phyloP scores from a whole-genome alignment of 176 grass and related monocot genomes.

The Coix lacrymajobi region DNA sequence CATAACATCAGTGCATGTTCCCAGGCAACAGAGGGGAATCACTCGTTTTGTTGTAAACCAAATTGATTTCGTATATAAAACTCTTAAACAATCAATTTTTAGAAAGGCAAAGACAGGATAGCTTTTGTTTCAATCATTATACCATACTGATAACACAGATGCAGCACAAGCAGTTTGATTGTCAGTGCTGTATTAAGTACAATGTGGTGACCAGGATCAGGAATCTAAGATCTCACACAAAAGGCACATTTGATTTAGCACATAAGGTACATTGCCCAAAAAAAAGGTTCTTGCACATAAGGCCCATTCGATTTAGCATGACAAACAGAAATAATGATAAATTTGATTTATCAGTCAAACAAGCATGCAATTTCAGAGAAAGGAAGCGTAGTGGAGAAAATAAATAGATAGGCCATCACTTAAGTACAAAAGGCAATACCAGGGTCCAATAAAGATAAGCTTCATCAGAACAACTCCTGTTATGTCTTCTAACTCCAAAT shows the following conservation, averaged over 20 bases:
- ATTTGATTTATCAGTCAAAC: constrained; percentile 11
- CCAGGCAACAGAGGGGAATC: not conserved
- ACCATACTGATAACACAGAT: not conserved
- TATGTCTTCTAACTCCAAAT: constrained; percentile 70
- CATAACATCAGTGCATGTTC: not conserved
- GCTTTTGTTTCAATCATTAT: not conserved
- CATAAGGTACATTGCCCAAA: too few species aligned
- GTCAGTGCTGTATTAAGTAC: not conserved
- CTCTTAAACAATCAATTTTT: not conserved
- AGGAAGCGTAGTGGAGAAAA: not conserved
- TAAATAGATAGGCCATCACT: not conserved
- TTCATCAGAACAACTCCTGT: constrained; percentile 65
- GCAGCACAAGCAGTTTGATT: not conserved
- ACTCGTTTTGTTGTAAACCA: not conserved
- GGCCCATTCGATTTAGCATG: not conserved
- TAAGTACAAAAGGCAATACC: constrained; percentile 43
- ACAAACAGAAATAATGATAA: not conserved
- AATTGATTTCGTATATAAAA: not conserved
- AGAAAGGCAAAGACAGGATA: not conserved
- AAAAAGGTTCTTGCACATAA: not conserved
- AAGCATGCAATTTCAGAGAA: not conserved
- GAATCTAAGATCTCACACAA: not conserved
- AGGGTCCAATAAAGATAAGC: constrained; percentile 60
- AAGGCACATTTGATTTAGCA: not conserved
- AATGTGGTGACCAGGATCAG: not conserved